A percentile compares a stretch with the other conserved stretches of the same genome.
phyloP scores from a whole-genome alignment of 208 protist species.

The Leishmania tropica region DNA sequence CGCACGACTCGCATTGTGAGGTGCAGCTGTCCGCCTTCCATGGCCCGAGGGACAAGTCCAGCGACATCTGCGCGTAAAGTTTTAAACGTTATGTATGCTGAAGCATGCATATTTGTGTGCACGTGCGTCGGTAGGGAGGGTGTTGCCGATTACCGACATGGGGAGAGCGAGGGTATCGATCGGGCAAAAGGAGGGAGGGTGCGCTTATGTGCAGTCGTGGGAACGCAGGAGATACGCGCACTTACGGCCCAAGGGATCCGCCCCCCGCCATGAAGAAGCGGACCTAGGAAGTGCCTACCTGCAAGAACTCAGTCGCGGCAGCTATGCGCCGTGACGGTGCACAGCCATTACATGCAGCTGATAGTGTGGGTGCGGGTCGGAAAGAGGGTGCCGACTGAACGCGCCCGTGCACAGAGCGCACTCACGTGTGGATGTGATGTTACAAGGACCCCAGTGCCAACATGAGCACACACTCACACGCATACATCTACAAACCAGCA shows the following conservation, averaged over 20 bases:
- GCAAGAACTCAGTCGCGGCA: background rate
- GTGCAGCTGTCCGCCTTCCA: constrained; percentile 40
- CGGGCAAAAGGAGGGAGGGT: background rate
- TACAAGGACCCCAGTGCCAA: background rate
- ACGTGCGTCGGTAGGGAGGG: background rate
- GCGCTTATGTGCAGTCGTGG: background rate
- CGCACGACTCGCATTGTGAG: constrained; percentile 37
- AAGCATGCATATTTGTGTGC: background rate
- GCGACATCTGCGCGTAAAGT: constrained; percentile 7
- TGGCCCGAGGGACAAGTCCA: constrained; percentile 18
- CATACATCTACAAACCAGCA: background rate
- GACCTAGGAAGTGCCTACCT: background rate
- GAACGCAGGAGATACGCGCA: background rate
- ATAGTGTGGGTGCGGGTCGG: too few relatives aligned
- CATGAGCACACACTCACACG: background rate
- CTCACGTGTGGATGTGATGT: background rate
- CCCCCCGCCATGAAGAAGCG: background rate
- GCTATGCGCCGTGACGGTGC: background rate
- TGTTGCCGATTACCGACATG: background rate
- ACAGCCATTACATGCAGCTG: background rate
- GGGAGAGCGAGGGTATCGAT: background rate
- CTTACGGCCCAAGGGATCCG: background rate
- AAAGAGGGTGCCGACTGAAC: background rate
- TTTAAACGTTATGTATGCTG: background rate
- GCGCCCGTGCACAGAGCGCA: background rate